Evolutionary conservation across 306 rosid species (phyloP).

Genomic region (Cicer pinnatifidum): DNA sequence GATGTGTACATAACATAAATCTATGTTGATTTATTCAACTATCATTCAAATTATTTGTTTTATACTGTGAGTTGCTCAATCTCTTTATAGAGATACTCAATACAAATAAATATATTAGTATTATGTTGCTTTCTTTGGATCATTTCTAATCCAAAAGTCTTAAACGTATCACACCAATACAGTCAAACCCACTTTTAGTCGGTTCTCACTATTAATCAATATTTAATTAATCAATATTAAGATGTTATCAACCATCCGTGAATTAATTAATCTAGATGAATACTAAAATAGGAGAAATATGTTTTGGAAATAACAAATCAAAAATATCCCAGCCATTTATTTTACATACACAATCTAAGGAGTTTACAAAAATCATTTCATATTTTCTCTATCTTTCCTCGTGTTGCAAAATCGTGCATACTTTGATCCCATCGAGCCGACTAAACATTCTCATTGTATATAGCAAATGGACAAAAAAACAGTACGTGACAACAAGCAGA

Average conservation of each 20-base stretch:
- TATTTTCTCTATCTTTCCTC: background rate
- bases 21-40: background rate
- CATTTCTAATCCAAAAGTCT: slow-evolving; percentile 6
- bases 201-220: background rate
- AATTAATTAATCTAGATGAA: background rate
- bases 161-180: background rate
- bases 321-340: background rate
- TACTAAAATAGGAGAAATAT: background rate
- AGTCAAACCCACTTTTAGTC: background rate
- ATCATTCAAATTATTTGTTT: background rate
- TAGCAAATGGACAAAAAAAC: slow-evolving; percentile 8
- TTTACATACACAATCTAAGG: background rate
- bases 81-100: too few relatives aligned
- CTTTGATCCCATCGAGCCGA: background rate
- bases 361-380: background rate
- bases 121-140: background rate
- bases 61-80: background rate
- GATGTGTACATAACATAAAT: background rate
- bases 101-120: too few relatives aligned
- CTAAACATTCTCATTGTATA: slow-evolving; percentile 2
- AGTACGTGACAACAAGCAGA: slow-evolving; percentile 31
- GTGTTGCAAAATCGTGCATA: slow-evolving; percentile 1
- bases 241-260: background rate
- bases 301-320: background rate
- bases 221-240: background rate